A percentile compares a stretch with the other conserved stretches of the same genome.
phyloP scores from a whole-genome alignment of 164 flowering plant species.

The Vitis cinerea region DNA sequence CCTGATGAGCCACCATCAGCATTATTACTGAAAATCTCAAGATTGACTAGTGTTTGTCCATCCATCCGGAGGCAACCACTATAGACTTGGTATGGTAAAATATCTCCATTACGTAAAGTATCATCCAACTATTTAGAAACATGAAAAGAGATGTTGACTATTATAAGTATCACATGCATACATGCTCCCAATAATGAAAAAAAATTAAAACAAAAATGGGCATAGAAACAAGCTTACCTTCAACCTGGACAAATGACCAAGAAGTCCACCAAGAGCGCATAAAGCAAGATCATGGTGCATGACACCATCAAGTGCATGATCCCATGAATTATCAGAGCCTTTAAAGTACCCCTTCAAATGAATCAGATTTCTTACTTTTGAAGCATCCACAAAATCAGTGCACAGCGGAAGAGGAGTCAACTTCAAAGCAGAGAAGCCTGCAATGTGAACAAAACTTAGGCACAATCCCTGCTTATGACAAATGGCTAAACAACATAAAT shows the following conservation, averaged over 20 bases:
- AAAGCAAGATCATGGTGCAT: conserved; percentile 47
- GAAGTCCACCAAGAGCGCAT: conserved; percentile 80
- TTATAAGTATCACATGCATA: not conserved
- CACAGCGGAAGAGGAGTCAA: conserved; percentile 49
- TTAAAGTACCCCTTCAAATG: conserved; percentile 67
- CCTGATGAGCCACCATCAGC: conserved; percentile 89
- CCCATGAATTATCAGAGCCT: conserved; percentile 45
- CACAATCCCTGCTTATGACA: too few relatives aligned
- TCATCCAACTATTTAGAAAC: conserved; percentile 63
- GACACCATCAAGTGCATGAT: conserved; percentile 44
- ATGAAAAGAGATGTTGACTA: conserved; percentile 7
- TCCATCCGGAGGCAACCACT: conserved; percentile 86
- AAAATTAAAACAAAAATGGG: not conserved
- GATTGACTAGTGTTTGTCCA: conserved; percentile 89
- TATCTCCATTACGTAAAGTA: conserved; percentile 70
- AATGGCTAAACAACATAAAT: not conserved
- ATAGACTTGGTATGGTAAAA: conserved; percentile 73
- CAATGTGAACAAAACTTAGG: conserved; percentile 12
- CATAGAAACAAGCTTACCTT: conserved; percentile 51
- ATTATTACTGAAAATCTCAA: conserved; percentile 83
- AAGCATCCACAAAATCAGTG: conserved; percentile 55
- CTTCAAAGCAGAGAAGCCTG: conserved; percentile 56
- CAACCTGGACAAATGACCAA: conserved; percentile 69
- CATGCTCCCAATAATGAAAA: not conserved
- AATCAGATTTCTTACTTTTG: conserved; percentile 60